Conservation (phyloP, 2,329 filamentous ascomycete genomes). For the Aureobasidium uvarum region DNA sequence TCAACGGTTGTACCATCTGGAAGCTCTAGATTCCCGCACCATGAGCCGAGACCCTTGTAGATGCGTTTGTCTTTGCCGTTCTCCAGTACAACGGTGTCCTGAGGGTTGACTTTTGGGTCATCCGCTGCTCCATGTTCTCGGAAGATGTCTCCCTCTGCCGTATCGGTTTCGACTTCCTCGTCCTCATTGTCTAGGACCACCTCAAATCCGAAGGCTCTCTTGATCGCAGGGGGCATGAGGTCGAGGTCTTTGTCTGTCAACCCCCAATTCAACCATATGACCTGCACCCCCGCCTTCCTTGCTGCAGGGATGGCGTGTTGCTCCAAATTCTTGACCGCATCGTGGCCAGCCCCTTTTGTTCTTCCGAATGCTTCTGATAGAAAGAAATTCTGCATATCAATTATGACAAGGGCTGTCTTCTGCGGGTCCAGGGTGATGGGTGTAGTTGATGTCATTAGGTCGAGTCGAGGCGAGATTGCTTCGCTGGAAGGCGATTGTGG, state of each 20-base stretch:
- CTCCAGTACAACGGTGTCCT: slow-evolving; percentile 30
- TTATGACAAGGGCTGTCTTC: slow-evolving; percentile 42
- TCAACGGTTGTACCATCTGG: slow-evolving; percentile 42
- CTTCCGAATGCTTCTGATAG: slow-evolving; percentile 38
- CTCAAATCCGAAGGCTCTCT: slow-evolving; percentile 49
- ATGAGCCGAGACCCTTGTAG: slow-evolving; percentile 38
- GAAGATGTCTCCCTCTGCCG: slow-evolving; percentile 28
- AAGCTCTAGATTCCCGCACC: slow-evolving; percentile 35
- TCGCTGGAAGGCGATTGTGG: slow-evolving; percentile 36
- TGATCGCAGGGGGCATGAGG: slow-evolving; percentile 44
- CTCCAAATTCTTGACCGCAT: slow-evolving; percentile 45
- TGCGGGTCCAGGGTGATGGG: slow-evolving; percentile 39
- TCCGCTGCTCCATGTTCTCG: slow-evolving; percentile 28
- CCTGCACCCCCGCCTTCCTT: slow-evolving; percentile 42
- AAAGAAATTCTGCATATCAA: slow-evolving; percentile 50
- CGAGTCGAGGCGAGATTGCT: slow-evolving; percentile 29
- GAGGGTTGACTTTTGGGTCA: neutral
- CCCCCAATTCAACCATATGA: slow-evolving; percentile 47
- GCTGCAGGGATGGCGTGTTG: slow-evolving; percentile 49
- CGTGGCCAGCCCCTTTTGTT: slow-evolving; percentile 43
- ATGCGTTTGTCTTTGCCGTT: slow-evolving; percentile 32
- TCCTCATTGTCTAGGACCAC: slow-evolving; percentile 33
- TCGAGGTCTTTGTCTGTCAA: slow-evolving; percentile 42
- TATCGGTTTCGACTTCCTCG: slow-evolving; percentile 17
- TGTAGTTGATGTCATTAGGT: slow-evolving; percentile 34